Conservation (phyloP, 208 protist genomes). For the Herpetomonas tarakana region DNA sequence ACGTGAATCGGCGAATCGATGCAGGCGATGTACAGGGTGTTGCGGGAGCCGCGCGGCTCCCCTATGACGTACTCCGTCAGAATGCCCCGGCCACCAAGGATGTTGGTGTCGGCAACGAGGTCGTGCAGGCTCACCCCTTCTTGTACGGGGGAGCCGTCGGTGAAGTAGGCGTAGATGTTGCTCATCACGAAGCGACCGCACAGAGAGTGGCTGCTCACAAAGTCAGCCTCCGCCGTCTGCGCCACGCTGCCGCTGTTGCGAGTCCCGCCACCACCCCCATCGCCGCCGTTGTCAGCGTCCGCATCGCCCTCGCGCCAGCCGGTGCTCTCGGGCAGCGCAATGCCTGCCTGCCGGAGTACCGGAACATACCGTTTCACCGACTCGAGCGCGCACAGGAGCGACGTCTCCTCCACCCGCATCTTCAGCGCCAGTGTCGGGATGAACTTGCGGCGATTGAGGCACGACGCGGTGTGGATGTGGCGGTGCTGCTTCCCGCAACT, state of each 20-base stretch:
- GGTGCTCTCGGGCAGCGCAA: neutral
- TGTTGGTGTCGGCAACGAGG: conserved; percentile 32
- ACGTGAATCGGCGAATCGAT: conserved; percentile 69
- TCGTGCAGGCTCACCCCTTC: conserved; percentile 10
- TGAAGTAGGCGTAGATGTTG: conserved; percentile 65
- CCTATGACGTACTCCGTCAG: conserved; percentile 50
- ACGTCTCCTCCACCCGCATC: conserved; percentile 46
- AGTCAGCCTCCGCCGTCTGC: conserved; percentile 6
- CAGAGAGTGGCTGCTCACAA: conserved; percentile 21
- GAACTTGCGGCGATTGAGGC: conserved; percentile 56
- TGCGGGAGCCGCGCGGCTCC: conserved; percentile 42
- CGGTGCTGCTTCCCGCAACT: conserved; percentile 34
- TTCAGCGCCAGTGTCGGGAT: conserved; percentile 83
- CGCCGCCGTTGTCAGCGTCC: neutral
- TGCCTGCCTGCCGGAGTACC: neutral
- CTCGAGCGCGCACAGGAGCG: conserved; percentile 51
- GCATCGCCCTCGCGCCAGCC: no score
- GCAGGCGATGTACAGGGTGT: conserved; percentile 43
- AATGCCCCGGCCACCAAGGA: conserved; percentile 71
- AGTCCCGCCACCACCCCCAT: neutral
- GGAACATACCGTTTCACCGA: conserved; percentile 20
- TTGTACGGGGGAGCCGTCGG: conserved; percentile 48
- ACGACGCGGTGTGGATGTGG: conserved; percentile 38
- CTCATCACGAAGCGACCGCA: conserved; percentile 43
- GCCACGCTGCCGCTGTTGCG: neutral